Evolutionary conservation across 768 basidiomycete genomes (phyloP).

Genomic region (Boletus eberwhitei): DNA sequence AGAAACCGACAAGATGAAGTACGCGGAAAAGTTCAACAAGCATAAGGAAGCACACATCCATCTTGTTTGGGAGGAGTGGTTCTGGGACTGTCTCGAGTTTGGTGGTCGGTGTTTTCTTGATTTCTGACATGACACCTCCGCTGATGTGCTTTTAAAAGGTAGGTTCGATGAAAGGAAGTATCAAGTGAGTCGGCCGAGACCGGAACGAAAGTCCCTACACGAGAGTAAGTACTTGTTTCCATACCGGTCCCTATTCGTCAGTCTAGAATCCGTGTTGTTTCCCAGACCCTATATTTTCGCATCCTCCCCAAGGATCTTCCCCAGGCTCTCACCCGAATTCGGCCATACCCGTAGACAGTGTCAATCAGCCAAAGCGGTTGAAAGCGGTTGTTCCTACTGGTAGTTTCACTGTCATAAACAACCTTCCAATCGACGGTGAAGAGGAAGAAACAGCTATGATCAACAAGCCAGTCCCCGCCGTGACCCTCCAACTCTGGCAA

Average conservation of each 20-base stretch:
- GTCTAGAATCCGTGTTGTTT: neutral
- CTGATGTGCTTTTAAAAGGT: slow-evolving; percentile 35
- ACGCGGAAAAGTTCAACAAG: slow-evolving; percentile 71
- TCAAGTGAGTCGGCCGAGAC: slow-evolving; percentile 55
- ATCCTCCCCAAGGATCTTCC: slow-evolving; percentile 14
- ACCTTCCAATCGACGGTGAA: slow-evolving; percentile 23
- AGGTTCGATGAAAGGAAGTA: slow-evolving; percentile 64
- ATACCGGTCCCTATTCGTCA: neutral
- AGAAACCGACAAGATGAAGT: slow-evolving; percentile 72
- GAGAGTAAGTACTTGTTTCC: slow-evolving; percentile 16
- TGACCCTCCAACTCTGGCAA: slow-evolving; percentile 69
- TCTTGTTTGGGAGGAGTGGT: slow-evolving; percentile 95
- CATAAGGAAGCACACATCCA: slow-evolving; percentile 69
- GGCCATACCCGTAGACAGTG: slow-evolving; percentile 6
- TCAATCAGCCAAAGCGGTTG: slow-evolving; percentile 20
- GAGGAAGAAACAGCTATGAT: slow-evolving; percentile 58
- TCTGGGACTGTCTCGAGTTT: slow-evolving; percentile 86
- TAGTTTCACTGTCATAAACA: slow-evolving; percentile 21
- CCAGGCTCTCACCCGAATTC: slow-evolving; percentile 13
- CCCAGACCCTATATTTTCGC: slow-evolving; percentile 11
- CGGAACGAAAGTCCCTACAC: slow-evolving; percentile 44
- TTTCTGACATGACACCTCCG: neutral
- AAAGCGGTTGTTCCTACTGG: slow-evolving; percentile 11
- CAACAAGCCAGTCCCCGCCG: slow-evolving; percentile 55
- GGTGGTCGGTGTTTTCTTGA: slow-evolving; percentile 44